phyloP scores from a whole-genome alignment of 805 yeast genomes.

The Scheffersomyces stipitis region DNA sequence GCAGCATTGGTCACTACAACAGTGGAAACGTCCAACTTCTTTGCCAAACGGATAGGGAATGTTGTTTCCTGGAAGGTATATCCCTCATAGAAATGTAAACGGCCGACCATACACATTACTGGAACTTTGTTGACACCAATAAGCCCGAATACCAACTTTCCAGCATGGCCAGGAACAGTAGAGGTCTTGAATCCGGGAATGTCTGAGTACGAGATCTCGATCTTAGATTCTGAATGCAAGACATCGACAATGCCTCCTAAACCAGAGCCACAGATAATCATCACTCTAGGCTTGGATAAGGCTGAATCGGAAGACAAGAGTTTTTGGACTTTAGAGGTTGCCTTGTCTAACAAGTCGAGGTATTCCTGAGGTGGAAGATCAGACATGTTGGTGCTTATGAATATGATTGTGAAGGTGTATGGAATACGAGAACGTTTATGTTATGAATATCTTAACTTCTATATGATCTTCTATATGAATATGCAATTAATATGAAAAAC shows the following conservation, averaged over 20 bases:
- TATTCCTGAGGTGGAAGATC: conserved; percentile 15
- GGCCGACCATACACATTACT: conserved; percentile 90
- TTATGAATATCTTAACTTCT: no score
- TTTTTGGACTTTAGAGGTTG: conserved; percentile 14
- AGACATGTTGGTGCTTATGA: no score
- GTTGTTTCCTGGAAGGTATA: conserved; percentile 78
- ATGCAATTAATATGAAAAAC: no score
- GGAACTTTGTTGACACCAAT: conserved; percentile 71
- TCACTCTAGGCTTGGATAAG: conserved; percentile 52
- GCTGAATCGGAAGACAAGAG: conserved; percentile 10
- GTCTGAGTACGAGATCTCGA: conserved; percentile 57
- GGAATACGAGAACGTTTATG: no score
- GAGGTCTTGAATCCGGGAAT: conserved; percentile 82
- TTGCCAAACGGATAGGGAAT: conserved; percentile 79
- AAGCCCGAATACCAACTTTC: conserved; percentile 74
- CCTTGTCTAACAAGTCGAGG: conserved; percentile 18
- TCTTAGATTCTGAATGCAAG: conserved; percentile 38
- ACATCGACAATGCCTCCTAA: conserved; percentile 77
- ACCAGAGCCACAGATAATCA: conserved; percentile 94
- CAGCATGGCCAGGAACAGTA: conserved; percentile 90
- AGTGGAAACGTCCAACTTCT: conserved; percentile 56
- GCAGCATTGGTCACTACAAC: conserved; percentile 94
- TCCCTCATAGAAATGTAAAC: conserved; percentile 92
- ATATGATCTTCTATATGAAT: no score
- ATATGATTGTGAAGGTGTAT: no score